Conservation (phyloP, 2,329 filamentous ascomycete genomes). For the Neofusicoccum kwambonambiense region DNA sequence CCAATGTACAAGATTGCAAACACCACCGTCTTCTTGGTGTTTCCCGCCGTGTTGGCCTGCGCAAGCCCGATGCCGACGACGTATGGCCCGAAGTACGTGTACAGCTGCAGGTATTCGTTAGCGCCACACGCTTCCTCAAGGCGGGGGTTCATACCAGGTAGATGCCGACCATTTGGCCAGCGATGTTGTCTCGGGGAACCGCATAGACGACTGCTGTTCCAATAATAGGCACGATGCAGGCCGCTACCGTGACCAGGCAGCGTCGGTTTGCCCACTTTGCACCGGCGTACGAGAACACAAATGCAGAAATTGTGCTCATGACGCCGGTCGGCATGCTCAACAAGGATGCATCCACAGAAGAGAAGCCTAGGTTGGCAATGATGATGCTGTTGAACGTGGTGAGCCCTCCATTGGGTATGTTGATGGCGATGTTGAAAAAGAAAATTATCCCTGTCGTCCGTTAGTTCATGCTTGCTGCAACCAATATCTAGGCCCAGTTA, state of each 20-base stretch:
- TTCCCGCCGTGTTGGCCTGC: slow-evolving; percentile 36
- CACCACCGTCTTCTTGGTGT: slow-evolving; percentile 44
- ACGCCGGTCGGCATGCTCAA: slow-evolving; percentile 39
- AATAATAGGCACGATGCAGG: slow-evolving; percentile 31
- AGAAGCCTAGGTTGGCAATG: slow-evolving; percentile 40
- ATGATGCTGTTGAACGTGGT: slow-evolving; percentile 41
- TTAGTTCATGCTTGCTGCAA: neutral
- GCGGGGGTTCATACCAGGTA: slow-evolving; percentile 27
- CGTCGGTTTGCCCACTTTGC: slow-evolving; percentile 32
- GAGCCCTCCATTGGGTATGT: slow-evolving; percentile 40
- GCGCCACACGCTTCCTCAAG: too few relatives aligned
- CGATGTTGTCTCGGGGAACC: slow-evolving; percentile 34
- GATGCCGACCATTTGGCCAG: slow-evolving; percentile 41
- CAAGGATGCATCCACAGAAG: slow-evolving; percentile 34
- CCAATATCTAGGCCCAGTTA: neutral
- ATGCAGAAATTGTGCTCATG: slow-evolving; percentile 34
- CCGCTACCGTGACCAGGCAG: slow-evolving; percentile 32
- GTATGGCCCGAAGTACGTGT: slow-evolving; percentile 41
- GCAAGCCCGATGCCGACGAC: slow-evolving; percentile 30
- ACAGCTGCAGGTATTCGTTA: slow-evolving; percentile 23
- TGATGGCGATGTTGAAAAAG: slow-evolving; percentile 32
- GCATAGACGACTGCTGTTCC: slow-evolving; percentile 32
- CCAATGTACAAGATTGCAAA: slow-evolving; percentile 42
- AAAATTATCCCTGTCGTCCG: neutral
- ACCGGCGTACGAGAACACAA: slow-evolving; percentile 31